phyloP scores from a whole-genome alignment of 495 filamentous ascomycete species.

The Penicillium chermesinum region DNA sequence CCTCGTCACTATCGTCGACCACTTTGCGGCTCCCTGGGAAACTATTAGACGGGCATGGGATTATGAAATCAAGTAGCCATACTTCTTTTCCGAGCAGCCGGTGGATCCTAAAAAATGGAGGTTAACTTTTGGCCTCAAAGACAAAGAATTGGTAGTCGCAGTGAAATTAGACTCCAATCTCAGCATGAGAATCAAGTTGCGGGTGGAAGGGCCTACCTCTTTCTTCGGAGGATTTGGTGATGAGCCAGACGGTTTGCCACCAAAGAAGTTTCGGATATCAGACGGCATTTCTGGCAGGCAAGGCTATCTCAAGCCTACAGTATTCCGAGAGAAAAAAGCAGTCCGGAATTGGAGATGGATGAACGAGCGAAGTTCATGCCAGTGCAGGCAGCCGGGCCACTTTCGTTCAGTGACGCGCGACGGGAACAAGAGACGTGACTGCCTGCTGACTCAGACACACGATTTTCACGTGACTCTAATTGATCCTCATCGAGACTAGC shows the following conservation, averaged over 20 bases:
- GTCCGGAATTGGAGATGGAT: not conserved
- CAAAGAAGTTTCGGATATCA: constrained; percentile 81
- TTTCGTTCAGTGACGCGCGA: constrained; percentile 8
- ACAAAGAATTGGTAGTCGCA: not conserved
- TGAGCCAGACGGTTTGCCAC: constrained; percentile 40
- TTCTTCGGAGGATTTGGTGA: constrained; percentile 31
- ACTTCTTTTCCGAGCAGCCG: constrained; percentile 38
- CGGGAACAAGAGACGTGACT: constrained; percentile 10
- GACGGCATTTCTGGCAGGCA: constrained; percentile 53
- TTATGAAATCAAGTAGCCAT: constrained; percentile 10
- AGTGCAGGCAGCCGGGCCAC: not conserved
- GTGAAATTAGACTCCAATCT: not conserved
- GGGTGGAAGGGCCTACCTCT: constrained; percentile 31
- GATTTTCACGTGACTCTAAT: not conserved
- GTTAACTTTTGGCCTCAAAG: too few species aligned
- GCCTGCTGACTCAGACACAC: not conserved
- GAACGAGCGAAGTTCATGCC: not conserved
- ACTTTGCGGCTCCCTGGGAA: constrained; percentile 60
- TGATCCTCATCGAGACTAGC: not conserved
- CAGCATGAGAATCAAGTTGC: not conserved
- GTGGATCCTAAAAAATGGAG: constrained; percentile 26
- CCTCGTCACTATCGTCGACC: constrained; percentile 72
- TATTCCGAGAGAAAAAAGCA: too few species aligned
- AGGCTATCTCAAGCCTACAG: too few species aligned
- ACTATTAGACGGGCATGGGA: constrained; percentile 9